Percentiles rank a stretch among this genome's conserved stretches.
phyloP scores from a whole-genome alignment of 2,329 filamentous ascomycete genomes.

The Calonectria naviculata region DNA sequence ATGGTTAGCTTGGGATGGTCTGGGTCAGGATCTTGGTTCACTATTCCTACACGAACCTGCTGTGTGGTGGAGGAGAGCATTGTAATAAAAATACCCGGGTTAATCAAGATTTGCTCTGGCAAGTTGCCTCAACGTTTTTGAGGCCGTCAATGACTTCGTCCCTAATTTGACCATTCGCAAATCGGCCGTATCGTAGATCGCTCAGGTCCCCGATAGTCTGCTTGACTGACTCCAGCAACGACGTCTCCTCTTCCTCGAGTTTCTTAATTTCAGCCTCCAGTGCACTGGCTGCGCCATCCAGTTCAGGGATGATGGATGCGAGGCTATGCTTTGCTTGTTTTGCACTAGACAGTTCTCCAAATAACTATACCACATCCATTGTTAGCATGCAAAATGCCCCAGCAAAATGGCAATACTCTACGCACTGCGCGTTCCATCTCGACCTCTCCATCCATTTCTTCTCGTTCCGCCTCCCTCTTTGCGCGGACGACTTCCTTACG shows the following conservation, averaged over 20 bases:
- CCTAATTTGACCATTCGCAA: slow-evolving; percentile 72
- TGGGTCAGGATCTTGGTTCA: slow-evolving; percentile 27
- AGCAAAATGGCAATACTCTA: not conserved
- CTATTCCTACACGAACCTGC: slow-evolving; percentile 28
- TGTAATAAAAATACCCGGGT: slow-evolving; percentile 32
- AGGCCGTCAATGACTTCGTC: slow-evolving; percentile 77
- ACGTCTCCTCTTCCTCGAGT: slow-evolving; percentile 73
- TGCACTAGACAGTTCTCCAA: slow-evolving; percentile 60
- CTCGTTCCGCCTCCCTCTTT: slow-evolving; percentile 62
- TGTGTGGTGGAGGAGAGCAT: slow-evolving; percentile 19
- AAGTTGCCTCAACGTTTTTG: slow-evolving; percentile 65
- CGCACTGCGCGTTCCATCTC: slow-evolving; percentile 70
- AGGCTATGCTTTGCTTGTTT: slow-evolving; percentile 69
- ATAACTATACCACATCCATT: slow-evolving; percentile 59
- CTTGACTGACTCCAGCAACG: slow-evolving; percentile 69
- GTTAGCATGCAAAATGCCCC: not conserved
- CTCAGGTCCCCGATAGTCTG: slow-evolving; percentile 79
- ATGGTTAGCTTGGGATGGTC: slow-evolving; percentile 21
- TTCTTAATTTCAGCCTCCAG: slow-evolving; percentile 75
- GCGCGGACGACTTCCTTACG: slow-evolving; percentile 67
- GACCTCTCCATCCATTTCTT: slow-evolving; percentile 70
- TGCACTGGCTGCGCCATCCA: slow-evolving; percentile 73
- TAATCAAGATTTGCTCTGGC: slow-evolving; percentile 58
- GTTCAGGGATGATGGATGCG: slow-evolving; percentile 72
- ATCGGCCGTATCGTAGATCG: slow-evolving; percentile 83